Percentiles rank a stretch among this genome's conserved stretches.
Conservation (phyloP, 495 filamentous ascomycete genomes). For the Sabuloglossum arenarium region DNA sequence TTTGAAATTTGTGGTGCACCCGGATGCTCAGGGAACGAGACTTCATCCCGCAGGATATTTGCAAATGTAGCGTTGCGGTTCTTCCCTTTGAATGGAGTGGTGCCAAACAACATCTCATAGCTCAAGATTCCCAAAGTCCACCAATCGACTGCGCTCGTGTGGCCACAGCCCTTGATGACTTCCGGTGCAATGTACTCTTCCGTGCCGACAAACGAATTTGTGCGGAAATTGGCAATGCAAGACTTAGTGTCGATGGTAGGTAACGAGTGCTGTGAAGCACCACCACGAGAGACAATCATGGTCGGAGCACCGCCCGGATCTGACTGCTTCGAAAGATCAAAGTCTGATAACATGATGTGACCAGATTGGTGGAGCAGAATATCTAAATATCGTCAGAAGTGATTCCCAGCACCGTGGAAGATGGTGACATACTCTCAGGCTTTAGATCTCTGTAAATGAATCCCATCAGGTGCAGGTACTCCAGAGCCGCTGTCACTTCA, state of each 20-base stretch:
- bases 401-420: not conserved
- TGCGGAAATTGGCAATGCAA: conserved; percentile 94
- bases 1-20: conserved; percentile 73
- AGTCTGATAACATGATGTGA: conserved; percentile 98
- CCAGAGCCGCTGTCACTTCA: conserved; percentile 91
- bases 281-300: conserved; percentile 82
- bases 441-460: conserved; percentile 98
- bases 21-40: conserved; percentile 76
- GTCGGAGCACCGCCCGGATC: conserved; percentile 89
- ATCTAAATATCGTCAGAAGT: conserved; percentile 29
- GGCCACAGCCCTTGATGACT: conserved; percentile 95
- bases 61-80: conserved; percentile 96
- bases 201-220: conserved; percentile 94
- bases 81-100: conserved; percentile 98
- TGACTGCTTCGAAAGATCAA: conserved; percentile 94
- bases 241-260: conserved; percentile 97
- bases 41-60: conserved; percentile 89
- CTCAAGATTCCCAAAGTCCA: conserved; percentile 95
- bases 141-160: conserved; percentile 97
- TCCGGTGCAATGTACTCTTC: conserved; percentile 98
- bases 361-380: conserved; percentile 95
- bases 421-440: conserved; percentile 61
- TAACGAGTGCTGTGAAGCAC: conserved; percentile 57
- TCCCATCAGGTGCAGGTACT: conserved; percentile 96
- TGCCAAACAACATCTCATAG: conserved; percentile 98